phyloP scores from a whole-genome alignment of 2,329 filamentous ascomycete genomes.

The Stenocarpella maydis region DNA sequence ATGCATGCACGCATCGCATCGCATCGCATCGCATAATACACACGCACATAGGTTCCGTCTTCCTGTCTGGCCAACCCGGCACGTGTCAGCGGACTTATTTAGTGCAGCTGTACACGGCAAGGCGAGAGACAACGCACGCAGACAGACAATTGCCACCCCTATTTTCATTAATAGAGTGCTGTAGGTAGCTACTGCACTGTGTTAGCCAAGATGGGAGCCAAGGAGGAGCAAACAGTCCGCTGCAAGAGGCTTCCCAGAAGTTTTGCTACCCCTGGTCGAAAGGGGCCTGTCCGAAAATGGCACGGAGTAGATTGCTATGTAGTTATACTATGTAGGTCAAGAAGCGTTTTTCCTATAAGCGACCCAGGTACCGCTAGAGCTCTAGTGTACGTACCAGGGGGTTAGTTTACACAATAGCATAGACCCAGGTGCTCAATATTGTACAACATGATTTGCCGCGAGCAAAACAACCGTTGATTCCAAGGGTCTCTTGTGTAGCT shows the following conservation, averaged over 20 bases:
- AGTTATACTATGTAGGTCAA: too few species aligned
- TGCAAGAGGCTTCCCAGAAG: not conserved
- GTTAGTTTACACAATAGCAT: too few species aligned
- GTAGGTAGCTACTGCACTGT: not conserved
- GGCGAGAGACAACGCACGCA: conserved; percentile 3
- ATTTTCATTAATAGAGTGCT: not conserved
- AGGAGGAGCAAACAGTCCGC: not conserved
- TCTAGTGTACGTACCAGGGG: too few species aligned
- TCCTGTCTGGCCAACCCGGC: not conserved
- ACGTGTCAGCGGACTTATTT: conserved; percentile 5
- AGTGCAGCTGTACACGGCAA: not conserved
- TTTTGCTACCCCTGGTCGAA: conserved; percentile 1
- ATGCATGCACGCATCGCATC: not conserved
- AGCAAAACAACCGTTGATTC: not conserved
- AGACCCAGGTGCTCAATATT: too few species aligned
- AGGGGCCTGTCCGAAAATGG: not conserved
- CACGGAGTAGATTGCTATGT: too few species aligned
- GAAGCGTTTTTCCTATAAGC: not conserved
- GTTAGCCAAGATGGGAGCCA: not conserved
- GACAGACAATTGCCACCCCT: not conserved
- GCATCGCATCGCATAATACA: not conserved
- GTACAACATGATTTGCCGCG: not conserved
- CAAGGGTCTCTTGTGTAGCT: conserved; percentile 3
- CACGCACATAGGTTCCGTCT: not conserved
- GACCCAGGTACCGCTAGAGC: not conserved